A percentile compares a stretch with the other conserved stretches of the same genome.
phyloP scores from a whole-genome alignment of 805 yeast species.

The Zygotorulaspora chibaensis region DNA sequence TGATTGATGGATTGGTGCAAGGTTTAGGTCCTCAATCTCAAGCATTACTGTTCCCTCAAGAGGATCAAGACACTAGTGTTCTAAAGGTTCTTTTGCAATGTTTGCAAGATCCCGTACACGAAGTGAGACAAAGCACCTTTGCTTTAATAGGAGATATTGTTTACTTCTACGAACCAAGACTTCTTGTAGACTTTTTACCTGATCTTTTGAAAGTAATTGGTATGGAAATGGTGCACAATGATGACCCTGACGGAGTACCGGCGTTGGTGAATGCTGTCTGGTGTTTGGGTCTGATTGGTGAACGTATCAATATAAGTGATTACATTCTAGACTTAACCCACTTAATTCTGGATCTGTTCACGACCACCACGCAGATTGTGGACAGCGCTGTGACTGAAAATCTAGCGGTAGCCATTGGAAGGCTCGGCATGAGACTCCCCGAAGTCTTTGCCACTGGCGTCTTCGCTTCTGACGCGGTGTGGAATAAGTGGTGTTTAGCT shows the following conservation, averaged over 20 bases:
- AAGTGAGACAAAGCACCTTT: conserved; percentile 90
- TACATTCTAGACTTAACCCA: conserved; percentile 31
- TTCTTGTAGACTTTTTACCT: conserved; percentile 35
- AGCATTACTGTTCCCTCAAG: conserved; percentile 37
- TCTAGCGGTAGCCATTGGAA: conserved; percentile 83
- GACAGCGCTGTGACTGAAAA: conserved; percentile 67
- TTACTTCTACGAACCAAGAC: conserved; percentile 43
- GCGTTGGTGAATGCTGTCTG: conserved; percentile 70
- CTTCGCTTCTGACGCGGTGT: conserved; percentile 38
- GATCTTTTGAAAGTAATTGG: conserved; percentile 61
- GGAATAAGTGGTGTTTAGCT: conserved; percentile 65
- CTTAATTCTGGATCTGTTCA: conserved; percentile 28
- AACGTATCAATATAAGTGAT: conserved; percentile 41
- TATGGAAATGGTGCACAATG: conserved; percentile 53
- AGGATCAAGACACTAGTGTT: conserved; percentile 38
- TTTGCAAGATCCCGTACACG: conserved; percentile 69
- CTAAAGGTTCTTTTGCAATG: conserved; percentile 63
- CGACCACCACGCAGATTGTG: conserved; percentile 23
- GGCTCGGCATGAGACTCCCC: conserved; percentile 67
- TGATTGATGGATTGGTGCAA: conserved; percentile 89
- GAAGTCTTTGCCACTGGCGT: conserved; percentile 49
- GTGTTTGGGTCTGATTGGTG: conserved; percentile 84
- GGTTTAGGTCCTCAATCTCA: conserved; percentile 67
- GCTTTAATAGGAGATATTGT: conserved; percentile 90
- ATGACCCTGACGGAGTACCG: conserved; percentile 33